A percentile compares a stretch with the other conserved stretches of the same genome.
Evolutionary conservation across 1,284 basidiomycete species (phyloP).

Genomic region (Cystobasidiaceae sp.): DNA sequence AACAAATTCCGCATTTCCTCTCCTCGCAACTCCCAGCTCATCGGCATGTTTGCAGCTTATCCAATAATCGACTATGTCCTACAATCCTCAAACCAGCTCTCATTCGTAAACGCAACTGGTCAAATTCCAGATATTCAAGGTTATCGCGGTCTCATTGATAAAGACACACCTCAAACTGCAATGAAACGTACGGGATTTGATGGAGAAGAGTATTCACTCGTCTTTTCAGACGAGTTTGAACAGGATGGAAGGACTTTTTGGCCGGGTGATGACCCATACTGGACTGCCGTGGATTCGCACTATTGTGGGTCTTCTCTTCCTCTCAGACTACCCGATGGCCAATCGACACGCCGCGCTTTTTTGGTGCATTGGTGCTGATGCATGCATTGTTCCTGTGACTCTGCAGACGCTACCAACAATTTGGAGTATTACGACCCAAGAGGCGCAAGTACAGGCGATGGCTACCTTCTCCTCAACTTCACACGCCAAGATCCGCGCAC

Average conservation of each 20-base stretch:
- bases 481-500: conserved; percentile 6
- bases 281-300: conserved; percentile 70
- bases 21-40: conserved; percentile 28
- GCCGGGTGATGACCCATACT: conserved; percentile 54
- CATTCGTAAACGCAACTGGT: conserved; percentile 34
- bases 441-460: conserved; percentile 18
- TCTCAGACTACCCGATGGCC: no score
- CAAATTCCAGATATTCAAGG: conserved; percentile 37
- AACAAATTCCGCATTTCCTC: not conserved
- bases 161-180: conserved; percentile 44
- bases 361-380: not conserved
- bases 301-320: conserved; percentile 58
- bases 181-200: conserved; percentile 16
- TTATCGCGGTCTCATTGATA: conserved; percentile 44
- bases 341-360: no score
- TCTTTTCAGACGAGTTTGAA: conserved; percentile 86
- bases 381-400: not conserved
- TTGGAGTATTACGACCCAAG: conserved; percentile 23
- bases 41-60: conserved; percentile 38
- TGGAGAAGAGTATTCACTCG: conserved; percentile 49
- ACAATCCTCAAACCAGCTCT: not conserved
- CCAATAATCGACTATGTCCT: conserved; percentile 31
- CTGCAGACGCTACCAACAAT: conserved; percentile 13
- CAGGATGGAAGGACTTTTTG: conserved; percentile 73
- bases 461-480: conserved; percentile 19